Evolutionary conservation across 1,284 basidiomycete genomes (phyloP), one percentile per base, ranked within the genome.

Genomic region (Dichomitus squalens): DNA sequence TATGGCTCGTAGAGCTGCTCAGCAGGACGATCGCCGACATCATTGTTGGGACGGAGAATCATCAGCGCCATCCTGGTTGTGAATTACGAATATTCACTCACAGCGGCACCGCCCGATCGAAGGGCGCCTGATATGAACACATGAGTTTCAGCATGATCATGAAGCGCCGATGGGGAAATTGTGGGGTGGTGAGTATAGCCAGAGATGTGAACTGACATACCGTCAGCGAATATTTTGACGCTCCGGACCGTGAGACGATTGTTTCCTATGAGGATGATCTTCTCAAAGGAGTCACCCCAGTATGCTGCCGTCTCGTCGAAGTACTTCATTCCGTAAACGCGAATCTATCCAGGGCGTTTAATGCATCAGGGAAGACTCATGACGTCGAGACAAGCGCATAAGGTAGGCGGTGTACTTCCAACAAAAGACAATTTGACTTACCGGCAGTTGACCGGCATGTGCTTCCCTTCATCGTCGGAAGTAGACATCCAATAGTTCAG

Each of bases 221-320:
- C 92, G 72, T 94, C 92, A 16, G 89, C 90, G 71, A 96, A 95
- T 11, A 97, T 87, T 73, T 97, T 98, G 64, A 96, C 88, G 57
- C 92, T 90, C 27, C 91, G 85, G 16, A 88, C 81, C 25, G 79
- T 87, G 20, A 95, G 78, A 43, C 87, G 80, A 34, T 81, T 83
- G 66, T 87, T 80, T 2, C 78, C 83, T 29, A 76, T 76, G 40
- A 79, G 79, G 51, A 88, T 75, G 11, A 92, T 74, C 55, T 83
- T 84, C 46, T 79, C 73, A 0, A 83, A 79, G 14, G 75, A 74
- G 61, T 91, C 84, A 21, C 92, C 92, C 82, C 92, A 93, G 67
- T 92, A 96, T n/a, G 80, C 76, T 31, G 80, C 79, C 34, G 78
- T 79, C 64, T 93, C 88, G 62, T 89, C 77, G 65, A 87, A 90